Base-by-base conservation (phyloP, 2,329 filamentous ascomycete species). In the Stemphylium lycopersici region DNA sequence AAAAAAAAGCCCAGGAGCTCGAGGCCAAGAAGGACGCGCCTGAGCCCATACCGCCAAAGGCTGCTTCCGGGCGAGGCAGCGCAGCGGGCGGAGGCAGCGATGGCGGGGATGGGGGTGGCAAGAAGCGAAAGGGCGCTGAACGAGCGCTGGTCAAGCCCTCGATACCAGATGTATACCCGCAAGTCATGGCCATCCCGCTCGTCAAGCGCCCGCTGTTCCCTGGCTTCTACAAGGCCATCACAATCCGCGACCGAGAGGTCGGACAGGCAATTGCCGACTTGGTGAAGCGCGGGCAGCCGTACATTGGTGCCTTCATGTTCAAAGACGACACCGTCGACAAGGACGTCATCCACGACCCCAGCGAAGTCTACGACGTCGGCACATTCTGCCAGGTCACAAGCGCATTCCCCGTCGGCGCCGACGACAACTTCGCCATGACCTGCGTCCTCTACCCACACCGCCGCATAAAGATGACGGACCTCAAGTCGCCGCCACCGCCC, bases 341-440 rank as follows among this genome's bases (percentile, higher is more conserved):
- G 71, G 96, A 99, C 75, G 86, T 96, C 43, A 98, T 99, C 72
- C 90, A 93, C 62, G 93, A 88, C 62, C 81, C 89, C 24, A 89
- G 93, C 58, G 95, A 99, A 68, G 93, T 99, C 26, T 90, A 99
- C 76, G 92, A 97, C 64, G 90, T 96, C 13, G 95, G 95, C 58
- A 95, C 97, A 1, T 99, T 99, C 74, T 96, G 95, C 42, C 95
- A 99, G 73, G 93, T 99, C 61, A 99, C 95, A 1, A 97, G 93
- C 71, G 91, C 92, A 2, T 98, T 98, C 71, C 93, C 95, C 13
- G 90, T 95, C 3, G 87, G 90, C 58, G 57, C 62, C 3, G 91
- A 92, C 12, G 92, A 96, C 66, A 89, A 93, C 62, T 87, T 87
- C 44, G 90, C 88, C 52, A 81, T 99, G 67, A 98, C 95, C 4